Base-by-base conservation (phyloP, 305 asterid genomes). In the Fraxinus floribunda region DNA sequence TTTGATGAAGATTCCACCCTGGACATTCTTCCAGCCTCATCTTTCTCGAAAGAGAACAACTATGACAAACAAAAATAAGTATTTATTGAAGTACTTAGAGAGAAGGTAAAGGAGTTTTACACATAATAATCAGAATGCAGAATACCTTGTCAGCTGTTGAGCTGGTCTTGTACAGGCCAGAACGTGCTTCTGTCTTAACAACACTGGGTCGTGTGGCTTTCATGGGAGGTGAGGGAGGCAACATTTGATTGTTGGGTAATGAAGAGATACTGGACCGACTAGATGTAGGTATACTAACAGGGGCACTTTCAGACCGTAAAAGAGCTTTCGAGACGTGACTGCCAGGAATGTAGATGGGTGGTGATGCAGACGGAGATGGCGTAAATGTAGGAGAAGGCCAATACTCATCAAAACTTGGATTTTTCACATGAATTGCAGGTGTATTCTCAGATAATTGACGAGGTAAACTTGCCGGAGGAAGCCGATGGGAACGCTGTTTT, bases 331-430 rank as follows among this genome's bases (percentile, higher is more conserved):
- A 75, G 78, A 85, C 70, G 36, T 83, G 88, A 84, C 87, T 57
- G 81, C 86, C 84, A 80, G 83, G 84, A 84, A 73, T 60, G 78
- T 89, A 78, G 11, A 92, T 80, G 49, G 97, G 97, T 7, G 98
- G 95, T n/a, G 98, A 90, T 82, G 94, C 93, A 80, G 98, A 90
- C 77, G 95, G 93, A 39, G 98, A 92, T 13, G 91, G 88, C 71
- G 98, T 90, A 87, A 88, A 88, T 75, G 82, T 80, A 64, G 94
- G 93, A 35, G 91, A 90, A 60, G 93, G 93, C 91, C 86, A 94
- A 85, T 86, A 92, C 85, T 94, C 98, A 72, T 91, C 95, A 79
- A 86, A 92, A 78, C 91, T 87, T 24, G 88, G 89, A 78, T 82
- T 89, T 80, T 94, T 91, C 62, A 71, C 46, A 57, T 87, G 88